A percentile compares a stretch with the other conserved stretches of the same genome.
Evolutionary conservation across 345 rosid species (phyloP).

Genomic region (Gossypium turneri): DNA sequence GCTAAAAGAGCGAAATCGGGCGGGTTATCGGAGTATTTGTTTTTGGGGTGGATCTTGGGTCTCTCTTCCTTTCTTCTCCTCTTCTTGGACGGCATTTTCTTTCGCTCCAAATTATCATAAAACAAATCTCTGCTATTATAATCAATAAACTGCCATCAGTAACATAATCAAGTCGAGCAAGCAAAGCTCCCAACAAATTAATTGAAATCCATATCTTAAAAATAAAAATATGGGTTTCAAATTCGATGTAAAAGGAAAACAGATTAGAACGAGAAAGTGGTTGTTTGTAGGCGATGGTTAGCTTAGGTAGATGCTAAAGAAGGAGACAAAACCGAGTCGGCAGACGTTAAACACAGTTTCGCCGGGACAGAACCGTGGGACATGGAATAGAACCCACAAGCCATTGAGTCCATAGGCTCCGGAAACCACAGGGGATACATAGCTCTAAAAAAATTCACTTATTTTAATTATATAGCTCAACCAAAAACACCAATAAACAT

Average conservation of each 20-base stretch:
- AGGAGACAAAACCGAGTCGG: background rate
- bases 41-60: slow-evolving; percentile 54
- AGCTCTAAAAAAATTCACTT: no score
- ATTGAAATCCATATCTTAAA: background rate
- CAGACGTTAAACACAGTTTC: background rate
- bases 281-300: background rate
- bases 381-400: background rate
- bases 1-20: slow-evolving; percentile 74
- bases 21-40: slow-evolving; percentile 67
- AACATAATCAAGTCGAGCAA: background rate
- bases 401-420: background rate
- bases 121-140: no score
- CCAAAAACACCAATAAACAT: no score
- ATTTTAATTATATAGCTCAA: no score
- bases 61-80: slow-evolving; percentile 47
- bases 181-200: background rate
- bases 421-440: background rate
- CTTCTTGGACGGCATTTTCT: slow-evolving; percentile 44
- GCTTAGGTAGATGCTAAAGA: background rate
- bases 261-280: no score
- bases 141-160: background rate
- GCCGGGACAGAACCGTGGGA: background rate
- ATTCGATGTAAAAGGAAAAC: background rate
- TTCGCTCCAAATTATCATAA: no score
- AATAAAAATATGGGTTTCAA: background rate